A percentile compares a stretch with the other conserved stretches of the same genome.
Evolutionary conservation across 2,329 filamentous ascomycete species (phyloP).

Genomic region (Tricladium varicosporioides): DNA sequence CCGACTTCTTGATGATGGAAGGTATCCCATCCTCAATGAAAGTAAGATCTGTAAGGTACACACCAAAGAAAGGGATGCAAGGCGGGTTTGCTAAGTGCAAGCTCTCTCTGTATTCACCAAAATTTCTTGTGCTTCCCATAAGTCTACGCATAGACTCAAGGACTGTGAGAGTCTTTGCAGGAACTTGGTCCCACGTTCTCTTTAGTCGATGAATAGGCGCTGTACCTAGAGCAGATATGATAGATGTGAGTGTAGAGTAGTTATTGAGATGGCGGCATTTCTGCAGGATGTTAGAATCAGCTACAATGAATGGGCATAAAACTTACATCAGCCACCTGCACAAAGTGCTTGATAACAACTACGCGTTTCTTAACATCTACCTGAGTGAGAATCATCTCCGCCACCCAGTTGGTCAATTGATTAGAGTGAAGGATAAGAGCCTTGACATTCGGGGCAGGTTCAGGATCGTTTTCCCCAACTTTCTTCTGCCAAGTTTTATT

Average conservation of each 20-base stretch:
- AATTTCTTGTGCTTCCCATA: constrained; percentile 98
- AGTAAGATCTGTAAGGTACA: constrained; percentile 94
- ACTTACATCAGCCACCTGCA: constrained; percentile 89
- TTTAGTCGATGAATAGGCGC: constrained; percentile 92
- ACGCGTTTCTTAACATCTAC: constrained; percentile 93
- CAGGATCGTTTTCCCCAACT: constrained; percentile 73
- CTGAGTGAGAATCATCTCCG: constrained; percentile 96
- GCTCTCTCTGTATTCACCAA: constrained; percentile 91
- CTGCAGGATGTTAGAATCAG: constrained; percentile 43
- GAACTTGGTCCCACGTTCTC: constrained; percentile 92
- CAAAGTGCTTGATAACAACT: constrained; percentile 97
- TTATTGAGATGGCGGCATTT: constrained; percentile 95
- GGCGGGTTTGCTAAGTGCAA: constrained; percentile 91
- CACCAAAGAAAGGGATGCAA: constrained; percentile 97
- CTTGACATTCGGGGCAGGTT: constrained; percentile 92
- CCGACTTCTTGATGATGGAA: constrained; percentile 92
- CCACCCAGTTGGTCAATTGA: constrained; percentile 98
- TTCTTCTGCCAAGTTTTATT: constrained; percentile 99
- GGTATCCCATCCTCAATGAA: constrained; percentile 99
- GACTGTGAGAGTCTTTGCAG: constrained; percentile 74
- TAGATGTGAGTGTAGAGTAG: constrained; percentile 94
- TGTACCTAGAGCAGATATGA: constrained; percentile 92
- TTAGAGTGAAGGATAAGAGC: constrained; percentile 96
- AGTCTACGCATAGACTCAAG: constrained; percentile 89
- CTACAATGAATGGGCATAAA: constrained; percentile 1